Percentiles rank a stretch among this genome's conserved stretches.
Conservation (phyloP, 2,329 filamentous ascomycete species). For the Pestalotiopsis sp. region DNA sequence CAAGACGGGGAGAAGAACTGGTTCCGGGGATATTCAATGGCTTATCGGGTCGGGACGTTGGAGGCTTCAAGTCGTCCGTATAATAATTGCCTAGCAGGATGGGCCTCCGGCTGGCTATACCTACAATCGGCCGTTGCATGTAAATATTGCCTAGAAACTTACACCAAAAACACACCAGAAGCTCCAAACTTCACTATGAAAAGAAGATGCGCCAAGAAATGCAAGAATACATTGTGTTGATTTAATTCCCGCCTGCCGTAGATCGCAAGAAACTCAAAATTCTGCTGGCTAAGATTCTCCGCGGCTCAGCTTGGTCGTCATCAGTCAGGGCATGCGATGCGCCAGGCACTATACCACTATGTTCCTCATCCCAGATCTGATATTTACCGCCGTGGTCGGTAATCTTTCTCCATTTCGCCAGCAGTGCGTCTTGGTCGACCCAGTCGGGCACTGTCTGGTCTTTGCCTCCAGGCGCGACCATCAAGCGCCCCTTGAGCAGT, state of each 20-base stretch:
- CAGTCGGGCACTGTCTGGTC: conserved; percentile 4
- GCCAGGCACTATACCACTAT: background rate
- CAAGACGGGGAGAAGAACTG: no score
- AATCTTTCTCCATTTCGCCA: background rate
- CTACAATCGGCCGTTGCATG: no score
- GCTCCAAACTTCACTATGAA: no score
- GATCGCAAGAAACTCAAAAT: background rate
- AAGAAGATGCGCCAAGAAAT: no score
- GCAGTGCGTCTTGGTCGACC: background rate
- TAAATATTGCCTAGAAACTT: no score
- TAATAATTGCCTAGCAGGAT: no score
- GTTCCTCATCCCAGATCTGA: background rate
- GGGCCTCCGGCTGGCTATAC: no score
- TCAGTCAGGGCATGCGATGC: conserved; percentile 2
- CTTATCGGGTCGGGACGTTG: no score
- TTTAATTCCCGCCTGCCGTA: background rate
- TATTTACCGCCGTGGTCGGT: background rate
- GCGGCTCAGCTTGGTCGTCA: conserved; percentile 5
- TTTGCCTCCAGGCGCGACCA: background rate
- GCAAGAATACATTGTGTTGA: no score
- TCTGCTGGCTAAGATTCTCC: background rate
- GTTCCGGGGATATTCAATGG: no score
- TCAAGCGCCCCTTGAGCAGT: background rate
- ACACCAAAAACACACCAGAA: no score
- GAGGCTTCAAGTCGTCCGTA: no score